A percentile compares a stretch with the other conserved stretches of the same genome.
phyloP scores from a whole-genome alignment of 768 basidiomycete species.

The Leccinum pellstonianum region DNA sequence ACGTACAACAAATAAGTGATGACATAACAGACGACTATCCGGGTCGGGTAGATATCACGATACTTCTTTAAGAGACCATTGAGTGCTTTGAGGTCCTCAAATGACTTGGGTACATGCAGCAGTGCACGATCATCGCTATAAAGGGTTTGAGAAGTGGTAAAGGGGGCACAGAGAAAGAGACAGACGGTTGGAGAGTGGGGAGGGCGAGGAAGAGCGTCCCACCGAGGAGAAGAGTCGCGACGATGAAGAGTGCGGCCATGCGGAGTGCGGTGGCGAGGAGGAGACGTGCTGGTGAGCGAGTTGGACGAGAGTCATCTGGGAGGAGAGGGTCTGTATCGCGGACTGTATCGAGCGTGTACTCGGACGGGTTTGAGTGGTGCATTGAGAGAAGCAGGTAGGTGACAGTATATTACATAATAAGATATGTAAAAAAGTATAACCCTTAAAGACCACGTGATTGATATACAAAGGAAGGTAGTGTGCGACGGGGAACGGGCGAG shows the following conservation, averaged over 20 bases:
- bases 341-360: constrained; percentile 68
- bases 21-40: constrained; percentile 85
- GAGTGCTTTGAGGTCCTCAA: constrained; percentile 80
- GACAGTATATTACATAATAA: neutral
- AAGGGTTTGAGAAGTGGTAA: constrained; percentile 9
- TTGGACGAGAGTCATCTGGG: constrained; percentile 29
- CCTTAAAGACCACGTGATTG: constrained; percentile 17
- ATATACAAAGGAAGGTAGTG: constrained; percentile 23
- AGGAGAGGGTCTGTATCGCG: constrained; percentile 33
- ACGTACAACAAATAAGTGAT: constrained; percentile 90
- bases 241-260: constrained; percentile 74
- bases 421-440: constrained; percentile 1
- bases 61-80: constrained; percentile 90
- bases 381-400: constrained; percentile 7
- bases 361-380: constrained; percentile 40
- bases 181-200: constrained; percentile 76
- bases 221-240: constrained; percentile 69
- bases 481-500: neutral
- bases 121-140: constrained; percentile 69
- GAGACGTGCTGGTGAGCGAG: constrained; percentile 49
- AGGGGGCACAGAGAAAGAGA: constrained; percentile 16
- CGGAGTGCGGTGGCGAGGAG: constrained; percentile 81
- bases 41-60: constrained; percentile 80
- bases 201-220: constrained; percentile 79
- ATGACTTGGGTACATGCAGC: constrained; percentile 85